Base-by-base conservation (phyloP, 2,329 filamentous ascomycete genomes). In the Ophiosphaerella narmari region DNA sequence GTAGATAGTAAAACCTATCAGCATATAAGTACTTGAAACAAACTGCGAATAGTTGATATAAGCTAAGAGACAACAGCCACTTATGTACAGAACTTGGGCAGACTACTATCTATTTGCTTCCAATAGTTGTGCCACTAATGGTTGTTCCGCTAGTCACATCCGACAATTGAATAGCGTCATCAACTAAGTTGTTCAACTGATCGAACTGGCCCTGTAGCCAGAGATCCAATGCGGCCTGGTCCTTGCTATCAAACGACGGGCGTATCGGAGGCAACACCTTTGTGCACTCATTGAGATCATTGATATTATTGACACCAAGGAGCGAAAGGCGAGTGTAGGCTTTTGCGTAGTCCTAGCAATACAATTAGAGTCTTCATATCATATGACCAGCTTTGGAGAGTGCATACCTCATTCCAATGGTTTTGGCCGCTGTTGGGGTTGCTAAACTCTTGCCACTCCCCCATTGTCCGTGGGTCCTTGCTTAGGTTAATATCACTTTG, bases 281-380 rank as follows among this genome's bases (percentile, higher is more conserved):
- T 8, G 79, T 81, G 74, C 82, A 84, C 55, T 84, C 81, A 13
- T 76, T 80, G 37, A 84, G 68, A 18, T 73, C 65, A 64, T 84
- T 83, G 65, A 84, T 79, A 60, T 83, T 82, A 59, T 80, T 75
- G 12, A 84, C 80, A 3, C 82, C 82, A 9, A 85, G 76, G 2
- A 84, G 68, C 29, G 77, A 80, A 33, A 85, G 71, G 18, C 81
- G 79, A 38, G 82, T 74, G 57, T 84, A 84, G 11, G 79, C 81
- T 32, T 74, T 72, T 2, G 80, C 75, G 46, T 81, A 84, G 38
- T 78, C 80, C 75, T 71, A 23, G 9, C 14, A 24, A 9, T n/a
- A 29, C 24, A 26, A 12, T 46, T 16, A 46, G 29, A 6, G 3
- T n/a, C 34, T 12, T 14, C 16, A 31, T 29, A 21, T 14, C 4